phyloP scores from a whole-genome alignment of 1,284 basidiomycete species.

The Ustanciosporium gigantosporum region DNA sequence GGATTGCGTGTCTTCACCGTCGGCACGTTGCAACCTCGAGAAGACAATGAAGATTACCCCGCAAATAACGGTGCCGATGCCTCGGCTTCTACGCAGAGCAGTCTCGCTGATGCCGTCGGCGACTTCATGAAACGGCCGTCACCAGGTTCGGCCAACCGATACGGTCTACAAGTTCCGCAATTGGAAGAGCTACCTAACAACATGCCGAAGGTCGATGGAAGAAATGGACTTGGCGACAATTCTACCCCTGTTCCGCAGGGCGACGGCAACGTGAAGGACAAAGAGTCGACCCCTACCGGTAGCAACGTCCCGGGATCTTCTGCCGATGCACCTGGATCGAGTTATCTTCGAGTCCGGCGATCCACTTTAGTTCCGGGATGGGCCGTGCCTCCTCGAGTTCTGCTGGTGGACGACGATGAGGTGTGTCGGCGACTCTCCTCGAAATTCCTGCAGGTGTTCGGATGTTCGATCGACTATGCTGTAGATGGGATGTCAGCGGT shows the following conservation, averaged over 20 bases:
- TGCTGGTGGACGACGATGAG: constrained; percentile 93
- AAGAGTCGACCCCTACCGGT: background rate
- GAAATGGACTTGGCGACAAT: constrained; percentile 7
- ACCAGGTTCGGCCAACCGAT: background rate
- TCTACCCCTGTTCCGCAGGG: background rate
- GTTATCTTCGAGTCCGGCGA: constrained; percentile 45
- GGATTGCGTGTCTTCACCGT: constrained; percentile 80
- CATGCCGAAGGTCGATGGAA: constrained; percentile 37
- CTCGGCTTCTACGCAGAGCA: background rate
- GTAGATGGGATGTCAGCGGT: constrained; percentile 90
- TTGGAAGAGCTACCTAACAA: constrained; percentile 17
- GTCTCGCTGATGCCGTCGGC: background rate
- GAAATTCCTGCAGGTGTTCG: constrained; percentile 94
- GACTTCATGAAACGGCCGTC: background rate
- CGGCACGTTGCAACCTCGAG: constrained; percentile 73
- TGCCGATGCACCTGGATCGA: constrained; percentile 2
- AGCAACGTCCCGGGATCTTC: background rate
- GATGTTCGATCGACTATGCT: constrained; percentile 90
- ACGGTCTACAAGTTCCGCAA: constrained; percentile 12
- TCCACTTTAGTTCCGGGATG: constrained; percentile 76
- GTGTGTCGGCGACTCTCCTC: constrained; percentile 83
- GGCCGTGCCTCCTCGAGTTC: constrained; percentile 66
- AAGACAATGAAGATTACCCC: constrained; percentile 5
- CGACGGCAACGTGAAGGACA: constrained; percentile 1
- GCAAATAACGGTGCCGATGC: constrained; percentile 1